A percentile compares a stretch with the other conserved stretches of the same genome.
phyloP scores from a whole-genome alignment of 805 yeast genomes.

The Metschnikowia chrysomelidarum region DNA sequence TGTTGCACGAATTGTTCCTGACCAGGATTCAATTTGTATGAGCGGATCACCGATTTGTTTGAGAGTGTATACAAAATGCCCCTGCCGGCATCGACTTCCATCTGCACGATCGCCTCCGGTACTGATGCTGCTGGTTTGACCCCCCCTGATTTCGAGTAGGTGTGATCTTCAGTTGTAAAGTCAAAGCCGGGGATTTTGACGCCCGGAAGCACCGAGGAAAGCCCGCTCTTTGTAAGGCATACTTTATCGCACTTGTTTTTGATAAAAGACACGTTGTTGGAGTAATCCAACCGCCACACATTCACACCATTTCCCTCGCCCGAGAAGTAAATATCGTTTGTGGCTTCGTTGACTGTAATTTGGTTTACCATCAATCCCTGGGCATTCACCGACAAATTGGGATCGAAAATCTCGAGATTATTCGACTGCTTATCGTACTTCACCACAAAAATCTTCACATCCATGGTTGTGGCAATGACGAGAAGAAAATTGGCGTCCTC shows the following conservation, averaged over 20 bases:
- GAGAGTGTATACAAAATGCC: conserved; percentile 79
- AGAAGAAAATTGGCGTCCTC: conserved; percentile 71
- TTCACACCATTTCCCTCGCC: conserved; percentile 77
- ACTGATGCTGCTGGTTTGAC: conserved; percentile 15
- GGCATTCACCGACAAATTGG: conserved; percentile 76
- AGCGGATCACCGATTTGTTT: conserved; percentile 75
- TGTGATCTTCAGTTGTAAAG: conserved; percentile 24
- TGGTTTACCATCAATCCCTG: conserved; percentile 74
- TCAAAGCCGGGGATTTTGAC: conserved; percentile 35
- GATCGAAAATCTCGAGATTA: conserved; percentile 70
- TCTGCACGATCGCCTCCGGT: conserved; percentile 60
- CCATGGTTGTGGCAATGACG: conserved; percentile 75
- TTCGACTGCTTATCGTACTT: conserved; percentile 44
- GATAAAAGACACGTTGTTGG: conserved; percentile 84
- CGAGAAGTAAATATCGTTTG: conserved; percentile 80
- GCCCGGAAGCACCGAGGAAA: conserved; percentile 37
- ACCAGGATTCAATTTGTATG: conserved; percentile 59
- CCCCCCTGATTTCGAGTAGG: neutral
- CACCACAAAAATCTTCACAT: conserved; percentile 74
- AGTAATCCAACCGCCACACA: conserved; percentile 84
- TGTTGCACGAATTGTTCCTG: conserved; percentile 37
- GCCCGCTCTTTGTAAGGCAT: conserved; percentile 70
- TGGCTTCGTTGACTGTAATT: conserved; percentile 54
- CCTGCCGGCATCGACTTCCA: conserved; percentile 75
- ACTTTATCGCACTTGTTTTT: conserved; percentile 78